phyloP scores from a whole-genome alignment of 495 filamentous ascomycete genomes.

The Pyrenopolyporus hunteri region DNA sequence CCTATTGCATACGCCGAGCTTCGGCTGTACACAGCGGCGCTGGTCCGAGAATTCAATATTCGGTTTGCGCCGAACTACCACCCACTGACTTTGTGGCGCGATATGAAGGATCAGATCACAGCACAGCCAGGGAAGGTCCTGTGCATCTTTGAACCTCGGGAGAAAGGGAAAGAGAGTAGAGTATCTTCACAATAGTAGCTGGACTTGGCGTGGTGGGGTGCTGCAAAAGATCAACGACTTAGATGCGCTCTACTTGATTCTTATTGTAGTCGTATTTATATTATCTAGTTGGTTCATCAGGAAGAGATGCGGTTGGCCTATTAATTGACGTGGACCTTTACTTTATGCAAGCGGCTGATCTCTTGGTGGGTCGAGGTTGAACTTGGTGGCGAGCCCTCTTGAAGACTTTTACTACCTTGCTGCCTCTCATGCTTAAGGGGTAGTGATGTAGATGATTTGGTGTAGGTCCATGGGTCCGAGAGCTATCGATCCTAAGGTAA shows the following conservation, averaged over 20 bases:
- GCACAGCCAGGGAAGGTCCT: not conserved
- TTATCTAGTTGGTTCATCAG: too few relatives aligned
- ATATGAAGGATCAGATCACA: constrained; percentile 7
- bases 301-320: not conserved
- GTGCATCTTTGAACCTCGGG: not conserved
- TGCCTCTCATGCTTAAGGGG: too few relatives aligned
- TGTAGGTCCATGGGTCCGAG: too few relatives aligned
- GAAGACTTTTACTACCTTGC: too few relatives aligned
- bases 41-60: not conserved
- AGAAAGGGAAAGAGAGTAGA: not conserved
- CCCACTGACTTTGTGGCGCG: not conserved
- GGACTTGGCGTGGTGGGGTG: not conserved
- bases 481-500: too few relatives aligned
- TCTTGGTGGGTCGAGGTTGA: too few relatives aligned
- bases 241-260: not conserved
- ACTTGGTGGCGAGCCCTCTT: too few relatives aligned
- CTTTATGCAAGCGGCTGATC: too few relatives aligned
- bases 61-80: not conserved
- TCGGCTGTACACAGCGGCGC: not conserved
- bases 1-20: not conserved
- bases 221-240: not conserved
- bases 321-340: too few relatives aligned
- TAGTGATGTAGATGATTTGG: too few relatives aligned
- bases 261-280: too few relatives aligned
- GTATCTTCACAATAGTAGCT: not conserved